These are phyloP conservation scores for Linderina pennispora DNA, from an alignment of 192 early-diverging fungal genomes.

Conservation along the genomic window DNA sequence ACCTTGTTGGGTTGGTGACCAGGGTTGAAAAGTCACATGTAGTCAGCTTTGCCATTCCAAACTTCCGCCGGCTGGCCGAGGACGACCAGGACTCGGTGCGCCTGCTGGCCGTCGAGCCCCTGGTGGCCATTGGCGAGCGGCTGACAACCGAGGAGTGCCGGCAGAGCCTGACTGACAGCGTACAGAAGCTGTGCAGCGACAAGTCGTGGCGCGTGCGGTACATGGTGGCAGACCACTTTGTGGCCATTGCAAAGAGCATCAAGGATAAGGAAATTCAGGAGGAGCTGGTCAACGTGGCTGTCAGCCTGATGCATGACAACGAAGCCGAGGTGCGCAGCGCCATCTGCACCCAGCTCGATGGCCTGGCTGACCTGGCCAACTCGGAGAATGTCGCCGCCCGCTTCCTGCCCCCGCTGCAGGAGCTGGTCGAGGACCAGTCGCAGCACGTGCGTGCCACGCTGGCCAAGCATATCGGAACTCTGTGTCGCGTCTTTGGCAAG, in stretches of 20 bases:
- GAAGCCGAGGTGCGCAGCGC: slow-evolving; percentile 98
- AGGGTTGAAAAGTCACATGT: slow-evolving; percentile 55
- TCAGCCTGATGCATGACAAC: slow-evolving; percentile 85
- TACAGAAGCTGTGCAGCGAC: slow-evolving; percentile 78
- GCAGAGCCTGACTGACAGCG: slow-evolving; percentile 62
- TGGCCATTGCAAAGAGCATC: slow-evolving; percentile 60
- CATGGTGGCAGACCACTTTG: slow-evolving; percentile 99
- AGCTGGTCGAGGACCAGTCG: slow-evolving; percentile 91
- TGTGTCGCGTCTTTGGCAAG: slow-evolving; percentile 94
- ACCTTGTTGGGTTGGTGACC: slow-evolving; percentile 30
- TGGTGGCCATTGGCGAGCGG: slow-evolving; percentile 82
- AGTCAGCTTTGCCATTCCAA: slow-evolving; percentile 75
- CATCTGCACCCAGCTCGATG: slow-evolving; percentile 78
- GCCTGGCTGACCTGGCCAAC: slow-evolving; percentile 69
- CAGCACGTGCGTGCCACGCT: slow-evolving; percentile 94
- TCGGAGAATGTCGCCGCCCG: slow-evolving; percentile 75
- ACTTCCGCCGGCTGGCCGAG: slow-evolving; percentile 80
- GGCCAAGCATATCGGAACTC: slow-evolving; percentile 92
- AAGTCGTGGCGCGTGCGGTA: slow-evolving; percentile 98
- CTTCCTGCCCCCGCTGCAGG: slow-evolving; percentile 81
- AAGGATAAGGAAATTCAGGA: slow-evolving; percentile 54
- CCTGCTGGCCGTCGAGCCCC: slow-evolving; percentile 84
- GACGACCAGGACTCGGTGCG: slow-evolving; percentile 96
- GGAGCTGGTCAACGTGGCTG: slow-evolving; percentile 81
- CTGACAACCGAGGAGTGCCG: slow-evolving; percentile 75